Evolutionary conservation across 371 early-diverging fungal species (phyloP).

Genomic region (Lichtheimia ornata): DNA sequence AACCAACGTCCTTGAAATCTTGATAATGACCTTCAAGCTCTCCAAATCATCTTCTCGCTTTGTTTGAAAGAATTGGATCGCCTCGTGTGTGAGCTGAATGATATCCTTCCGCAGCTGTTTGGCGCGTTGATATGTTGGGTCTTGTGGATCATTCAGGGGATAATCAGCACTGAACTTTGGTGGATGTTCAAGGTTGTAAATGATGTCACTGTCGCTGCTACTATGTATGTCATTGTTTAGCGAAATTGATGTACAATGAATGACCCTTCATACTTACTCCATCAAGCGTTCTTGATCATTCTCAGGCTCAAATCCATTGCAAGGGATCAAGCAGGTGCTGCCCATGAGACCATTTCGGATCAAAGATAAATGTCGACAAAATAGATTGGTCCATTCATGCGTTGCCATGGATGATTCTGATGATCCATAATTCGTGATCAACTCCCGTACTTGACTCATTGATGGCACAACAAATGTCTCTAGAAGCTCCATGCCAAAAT

Average conservation of each 20-base stretch:
- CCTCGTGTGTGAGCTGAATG: conserved; percentile 55
- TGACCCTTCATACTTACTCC: no score
- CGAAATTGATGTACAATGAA: not conserved
- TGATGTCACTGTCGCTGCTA: not conserved
- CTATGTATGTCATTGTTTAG: not conserved
- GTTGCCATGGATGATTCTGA: conserved; percentile 17
- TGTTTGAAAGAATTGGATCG: conserved; percentile 51
- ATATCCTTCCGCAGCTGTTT: conserved; percentile 51
- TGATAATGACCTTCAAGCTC: conserved; percentile 68
- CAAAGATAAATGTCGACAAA: conserved; percentile 60
- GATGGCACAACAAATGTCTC: conserved; percentile 50
- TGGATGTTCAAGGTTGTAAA: conserved; percentile 10
- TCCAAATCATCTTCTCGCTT: conserved; percentile 78
- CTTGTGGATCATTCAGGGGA: conserved; percentile 56
- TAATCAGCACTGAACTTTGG: conserved; percentile 57
- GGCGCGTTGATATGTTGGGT: conserved; percentile 48
- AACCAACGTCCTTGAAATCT: conserved; percentile 58
- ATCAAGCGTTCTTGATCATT: not conserved
- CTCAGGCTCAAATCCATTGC: not conserved
- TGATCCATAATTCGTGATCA: conserved; percentile 36
- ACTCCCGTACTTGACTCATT: conserved; percentile 41
- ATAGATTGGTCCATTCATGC: conserved; percentile 52
- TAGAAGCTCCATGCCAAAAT: conserved; percentile 68
- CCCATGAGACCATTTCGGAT: conserved; percentile 58
- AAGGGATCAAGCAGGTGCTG: conserved; percentile 42